Conservation (phyloP, 164 flowering plant genomes). For the Aristolochia fimbriata region DNA sequence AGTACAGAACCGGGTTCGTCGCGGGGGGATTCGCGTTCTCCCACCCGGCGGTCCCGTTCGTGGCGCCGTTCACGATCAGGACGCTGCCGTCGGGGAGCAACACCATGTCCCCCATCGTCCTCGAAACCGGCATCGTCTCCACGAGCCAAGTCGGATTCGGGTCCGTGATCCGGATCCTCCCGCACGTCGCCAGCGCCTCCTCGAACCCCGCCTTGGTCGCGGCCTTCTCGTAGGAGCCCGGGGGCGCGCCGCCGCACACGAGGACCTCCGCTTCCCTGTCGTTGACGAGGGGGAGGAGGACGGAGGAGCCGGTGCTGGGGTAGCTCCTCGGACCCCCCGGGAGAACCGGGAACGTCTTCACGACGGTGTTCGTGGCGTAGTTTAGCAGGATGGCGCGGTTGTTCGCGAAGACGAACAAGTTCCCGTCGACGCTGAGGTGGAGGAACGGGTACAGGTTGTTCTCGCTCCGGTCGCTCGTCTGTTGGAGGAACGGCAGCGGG, state of each 20-base stretch:
- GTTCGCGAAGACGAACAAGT: constrained; percentile 38
- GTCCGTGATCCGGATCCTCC: constrained; percentile 35
- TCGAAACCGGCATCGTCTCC: constrained; percentile 43
- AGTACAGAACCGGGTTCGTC: constrained; percentile 30
- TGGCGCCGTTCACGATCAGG: constrained; percentile 41
- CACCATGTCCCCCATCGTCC: constrained; percentile 56
- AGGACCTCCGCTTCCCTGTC: constrained; percentile 30
- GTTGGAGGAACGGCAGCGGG: constrained; percentile 13
- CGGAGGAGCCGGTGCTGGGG: constrained; percentile 46
- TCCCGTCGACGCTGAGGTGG: constrained; percentile 33
- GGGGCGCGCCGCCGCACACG: constrained; percentile 52
- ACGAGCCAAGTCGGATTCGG: constrained; percentile 29
- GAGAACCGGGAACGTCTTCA: constrained; percentile 24
- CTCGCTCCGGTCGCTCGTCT: constrained; percentile 22
- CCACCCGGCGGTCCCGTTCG: constrained; percentile 43
- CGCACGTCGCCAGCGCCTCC: constrained; percentile 33
- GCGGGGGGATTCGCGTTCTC: constrained; percentile 40
- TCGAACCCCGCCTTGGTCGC: constrained; percentile 7
- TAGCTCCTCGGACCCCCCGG: constrained; percentile 34
- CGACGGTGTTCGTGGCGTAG: constrained; percentile 17
- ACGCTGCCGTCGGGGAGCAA: constrained; percentile 39
- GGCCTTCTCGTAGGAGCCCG: constrained; percentile 21
- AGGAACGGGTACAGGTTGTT: constrained; percentile 46
- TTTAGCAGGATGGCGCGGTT: constrained; percentile 29
- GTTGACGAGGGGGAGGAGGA: constrained; percentile 28